Evolutionary conservation across 257 asterid species (phyloP).

Genomic region (Solanum sejunctum): DNA sequence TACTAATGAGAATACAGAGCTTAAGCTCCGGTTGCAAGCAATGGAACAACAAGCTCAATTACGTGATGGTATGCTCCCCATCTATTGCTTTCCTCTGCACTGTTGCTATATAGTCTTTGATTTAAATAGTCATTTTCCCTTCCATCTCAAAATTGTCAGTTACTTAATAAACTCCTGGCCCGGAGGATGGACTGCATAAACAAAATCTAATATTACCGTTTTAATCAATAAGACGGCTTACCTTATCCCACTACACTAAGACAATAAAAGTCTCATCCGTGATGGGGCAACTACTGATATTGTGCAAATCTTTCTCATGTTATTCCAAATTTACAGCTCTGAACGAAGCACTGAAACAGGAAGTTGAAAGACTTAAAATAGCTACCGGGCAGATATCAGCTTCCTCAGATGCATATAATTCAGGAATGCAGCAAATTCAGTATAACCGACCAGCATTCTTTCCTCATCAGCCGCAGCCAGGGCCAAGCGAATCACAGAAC

Average conservation of each 20-base stretch:
- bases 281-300: not conserved
- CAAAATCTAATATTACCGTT: not conserved
- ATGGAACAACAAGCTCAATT: conserved; percentile 98
- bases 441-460: conserved; percentile 48
- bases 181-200: not conserved
- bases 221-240: not conserved
- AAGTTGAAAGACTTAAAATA: conserved; percentile 68
- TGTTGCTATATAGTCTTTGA: not conserved
- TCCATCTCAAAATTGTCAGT: not conserved
- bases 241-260: not conserved
- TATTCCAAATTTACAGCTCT: conserved; percentile 36
- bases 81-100: not conserved
- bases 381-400: conserved; percentile 71
- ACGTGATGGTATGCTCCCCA: conserved; percentile 58
- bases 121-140: not conserved
- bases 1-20: conserved; percentile 80
- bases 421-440: conserved; percentile 59
- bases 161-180: not conserved
- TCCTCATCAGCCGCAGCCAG: conserved; percentile 37
- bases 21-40: conserved; percentile 83
- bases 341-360: conserved; percentile 81
- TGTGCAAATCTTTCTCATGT: not conserved
- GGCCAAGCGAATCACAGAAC: conserved; percentile 30
- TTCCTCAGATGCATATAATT: conserved; percentile 37
- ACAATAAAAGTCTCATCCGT: not conserved